Evolutionary conservation across 495 filamentous ascomycete genomes (phyloP).

Genomic region (Chaetomidium leptoderma): DNA sequence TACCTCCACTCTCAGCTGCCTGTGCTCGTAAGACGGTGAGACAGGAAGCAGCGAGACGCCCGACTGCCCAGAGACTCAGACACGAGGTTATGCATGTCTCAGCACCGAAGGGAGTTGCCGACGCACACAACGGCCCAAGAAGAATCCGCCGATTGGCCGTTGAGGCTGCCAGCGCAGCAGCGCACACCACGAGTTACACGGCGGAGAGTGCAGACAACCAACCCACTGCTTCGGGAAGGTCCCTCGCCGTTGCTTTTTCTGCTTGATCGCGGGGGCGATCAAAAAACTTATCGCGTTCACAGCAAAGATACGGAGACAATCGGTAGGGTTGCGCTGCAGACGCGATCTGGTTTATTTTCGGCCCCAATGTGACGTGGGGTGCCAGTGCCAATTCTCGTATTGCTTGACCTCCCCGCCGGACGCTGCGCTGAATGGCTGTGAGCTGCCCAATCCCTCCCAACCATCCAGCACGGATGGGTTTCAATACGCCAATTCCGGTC

Average conservation of each 20-base stretch:
- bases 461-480: neutral
- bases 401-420: neutral
- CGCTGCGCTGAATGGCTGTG: neutral
- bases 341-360: constrained; percentile 13
- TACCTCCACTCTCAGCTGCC: too few species aligned
- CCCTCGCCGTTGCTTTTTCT: neutral
- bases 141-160: neutral
- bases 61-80: too few species aligned
- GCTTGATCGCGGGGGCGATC: too few species aligned
- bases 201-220: neutral
- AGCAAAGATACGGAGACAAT: neutral
- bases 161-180: constrained; percentile 11
- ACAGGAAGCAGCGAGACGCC: neutral
- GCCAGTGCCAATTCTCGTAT: constrained; percentile 12
- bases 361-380: constrained; percentile 2
- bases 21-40: too few species aligned
- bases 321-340: constrained; percentile 8
- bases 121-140: too few species aligned
- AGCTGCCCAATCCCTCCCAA: neutral
- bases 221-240: constrained; percentile 4
- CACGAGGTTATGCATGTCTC: too few species aligned
- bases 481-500: neutral
- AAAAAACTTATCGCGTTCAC: too few species aligned
- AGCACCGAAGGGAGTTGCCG: too few species aligned
- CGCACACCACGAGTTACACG: too few species aligned